Evolutionary conservation across 2,329 filamentous ascomycete species (phyloP), one percentile per base, ranked within the genome.

Genomic region (Fusarium secorum): DNA sequence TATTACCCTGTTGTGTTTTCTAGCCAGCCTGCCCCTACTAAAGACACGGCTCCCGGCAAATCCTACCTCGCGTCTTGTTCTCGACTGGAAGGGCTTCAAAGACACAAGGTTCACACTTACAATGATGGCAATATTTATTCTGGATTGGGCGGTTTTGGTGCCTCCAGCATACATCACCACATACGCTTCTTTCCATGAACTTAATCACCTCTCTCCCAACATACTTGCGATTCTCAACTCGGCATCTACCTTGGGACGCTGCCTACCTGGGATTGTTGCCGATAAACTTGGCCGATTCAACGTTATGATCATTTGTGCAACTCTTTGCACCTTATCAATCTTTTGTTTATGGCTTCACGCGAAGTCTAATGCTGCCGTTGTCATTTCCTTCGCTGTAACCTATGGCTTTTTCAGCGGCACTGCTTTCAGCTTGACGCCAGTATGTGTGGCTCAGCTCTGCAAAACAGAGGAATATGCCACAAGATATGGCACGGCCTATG

Each of bases 221-320:
- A 13, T 22, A 7, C 5, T 48, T 1, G 45, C 45, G 7, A 48
- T 48, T 7, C 14, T 48, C 0, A 48, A 48, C 20, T 48, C 45
- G 10, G 26, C 45, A 48, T 48, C 45, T 13, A 48, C 45, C 7
- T 18, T 48, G 11, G 45, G 28, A 7, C 45, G 45, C 0, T 48
- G 45, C 7, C 15, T 48, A 10, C 45, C 45, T 30, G 28, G 45
- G 3, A 13, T 48, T 1, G 15, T 48, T 32, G 45, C 45, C 2
- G 45, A 48, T 1, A 22, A 2, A 1, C 2, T 32, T 4, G 28
- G 45, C 5, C 28, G 28, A 0, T 48, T 48, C 0, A 48, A 48
- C 4, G 15, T 48, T 0, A 48, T 48, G 45, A 48, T 48, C 2
- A 22, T 48, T 10, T 32, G 45, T 20, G 45, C 45, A 0, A 48